A percentile compares a stretch with the other conserved stretches of the same genome.
phyloP scores from a whole-genome alignment of 2,329 filamentous ascomycete genomes.

The Hypoxylon sp. region DNA sequence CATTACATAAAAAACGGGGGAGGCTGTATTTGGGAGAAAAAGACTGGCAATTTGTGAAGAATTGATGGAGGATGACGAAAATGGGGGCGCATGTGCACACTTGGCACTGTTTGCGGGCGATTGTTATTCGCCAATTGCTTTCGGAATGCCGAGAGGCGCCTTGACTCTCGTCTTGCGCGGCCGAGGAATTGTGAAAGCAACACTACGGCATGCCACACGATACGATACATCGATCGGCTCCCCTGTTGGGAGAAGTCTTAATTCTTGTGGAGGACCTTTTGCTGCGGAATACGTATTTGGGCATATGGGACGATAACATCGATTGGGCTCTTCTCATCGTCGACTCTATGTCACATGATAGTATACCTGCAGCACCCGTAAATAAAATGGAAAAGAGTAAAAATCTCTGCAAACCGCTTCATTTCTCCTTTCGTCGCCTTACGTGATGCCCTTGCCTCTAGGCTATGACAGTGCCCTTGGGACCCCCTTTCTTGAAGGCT shows the following conservation, averaged over 20 bases:
- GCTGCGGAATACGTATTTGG: constrained; percentile 37
- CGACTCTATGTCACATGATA: constrained; percentile 26
- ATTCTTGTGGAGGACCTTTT: constrained; percentile 48
- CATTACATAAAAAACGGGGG: constrained; percentile 41
- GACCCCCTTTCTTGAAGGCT: constrained; percentile 6
- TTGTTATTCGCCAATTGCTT: constrained; percentile 34
- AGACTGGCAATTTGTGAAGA: constrained; percentile 46
- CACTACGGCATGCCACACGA: constrained; percentile 37
- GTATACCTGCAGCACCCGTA: constrained; percentile 41
- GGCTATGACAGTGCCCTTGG: not conserved
- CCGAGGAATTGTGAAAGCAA: constrained; percentile 38
- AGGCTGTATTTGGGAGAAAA: constrained; percentile 39
- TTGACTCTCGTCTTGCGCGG: constrained; percentile 30
- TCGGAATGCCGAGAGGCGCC: constrained; percentile 25
- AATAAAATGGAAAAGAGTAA: constrained; percentile 44
- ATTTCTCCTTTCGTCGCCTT: not conserved
- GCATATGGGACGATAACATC: constrained; percentile 37
- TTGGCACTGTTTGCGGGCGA: constrained; percentile 24
- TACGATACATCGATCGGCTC: constrained; percentile 39
- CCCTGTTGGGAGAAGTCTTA: constrained; percentile 37
- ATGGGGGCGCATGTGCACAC: constrained; percentile 27
- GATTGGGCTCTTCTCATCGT: constrained; percentile 37
- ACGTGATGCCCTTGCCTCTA: constrained; percentile 8
- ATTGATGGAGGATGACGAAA: constrained; percentile 34
- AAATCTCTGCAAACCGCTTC: constrained; percentile 36